Evolutionary conservation across 768 basidiomycete genomes (phyloP).

Genomic region (Boletus sensibilis): DNA sequence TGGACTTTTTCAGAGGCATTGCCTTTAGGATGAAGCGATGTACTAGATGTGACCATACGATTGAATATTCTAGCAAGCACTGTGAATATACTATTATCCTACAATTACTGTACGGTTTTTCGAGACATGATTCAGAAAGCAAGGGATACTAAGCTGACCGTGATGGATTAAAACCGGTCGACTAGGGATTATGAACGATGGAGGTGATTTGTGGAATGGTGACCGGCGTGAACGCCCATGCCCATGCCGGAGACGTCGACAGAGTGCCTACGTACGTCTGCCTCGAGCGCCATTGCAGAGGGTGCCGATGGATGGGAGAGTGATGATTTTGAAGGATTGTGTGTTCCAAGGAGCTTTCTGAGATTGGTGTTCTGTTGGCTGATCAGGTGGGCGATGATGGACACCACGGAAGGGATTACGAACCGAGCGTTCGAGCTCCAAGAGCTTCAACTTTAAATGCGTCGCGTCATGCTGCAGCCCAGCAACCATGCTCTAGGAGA

Average conservation of each 20-base stretch:
- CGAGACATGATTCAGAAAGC: not conserved
- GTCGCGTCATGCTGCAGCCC: conserved; percentile 67
- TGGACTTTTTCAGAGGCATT: not conserved
- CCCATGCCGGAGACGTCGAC: conserved; percentile 33
- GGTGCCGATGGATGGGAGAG: conserved; percentile 26
- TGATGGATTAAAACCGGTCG: not conserved
- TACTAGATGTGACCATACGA: conserved; percentile 9
- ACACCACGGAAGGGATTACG: conserved; percentile 1
- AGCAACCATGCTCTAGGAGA: conserved; percentile 64
- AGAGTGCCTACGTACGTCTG: conserved; percentile 35
- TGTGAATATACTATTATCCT: conserved; percentile 17
- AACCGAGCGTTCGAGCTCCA: conserved; percentile 70
- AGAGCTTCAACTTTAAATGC: conserved; percentile 56
- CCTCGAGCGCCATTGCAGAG: conserved; percentile 31
- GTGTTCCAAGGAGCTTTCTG: conserved; percentile 31
- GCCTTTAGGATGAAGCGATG: not conserved
- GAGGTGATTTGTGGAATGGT: conserved; percentile 1
- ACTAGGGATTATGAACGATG: conserved; percentile 7
- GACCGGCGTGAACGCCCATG: conserved; percentile 24
- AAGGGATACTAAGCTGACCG: not conserved
- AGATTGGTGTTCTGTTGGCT: conserved; percentile 30
- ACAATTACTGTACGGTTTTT: conserved; percentile 17
- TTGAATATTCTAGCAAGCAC: conserved; percentile 4
- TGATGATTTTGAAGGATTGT: conserved; percentile 16
- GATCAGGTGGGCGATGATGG: not conserved